Evolutionary conservation across 176 grass and related monocot genomes (phyloP), one percentile per base, ranked within the genome.

Genomic region (Aechmea fasciata): DNA sequence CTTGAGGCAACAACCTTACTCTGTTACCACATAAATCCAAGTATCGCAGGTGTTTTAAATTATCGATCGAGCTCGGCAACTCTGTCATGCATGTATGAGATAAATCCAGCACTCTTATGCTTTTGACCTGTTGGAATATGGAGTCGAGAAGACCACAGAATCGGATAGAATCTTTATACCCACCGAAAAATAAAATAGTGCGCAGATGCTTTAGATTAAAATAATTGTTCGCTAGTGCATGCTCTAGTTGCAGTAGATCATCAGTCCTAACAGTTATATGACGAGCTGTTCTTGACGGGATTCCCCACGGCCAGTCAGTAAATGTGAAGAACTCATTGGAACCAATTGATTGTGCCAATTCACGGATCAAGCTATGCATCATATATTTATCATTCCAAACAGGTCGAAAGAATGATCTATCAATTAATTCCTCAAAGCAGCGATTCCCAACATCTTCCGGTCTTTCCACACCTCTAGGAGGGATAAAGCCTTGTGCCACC

Each of bases 341-440:
- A 57, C 75, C 78, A 78, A 84, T 70, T 3, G 6, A 2, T 54
- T 63, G 29, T 47, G 81, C 65, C 73, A 84, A 73, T 61, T 84
- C 82, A 71, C 76, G 69, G 28, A 80, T 72, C 29, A 80, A 59
- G 20, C 73, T 65, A 67, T 80, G 77, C 51, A 80, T 80, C 15
- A 73, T 9, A 20, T 33, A 48, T 23, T 9, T 51, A 9, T 51
- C 12, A 64, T 66, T 23, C 13, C 57, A 65, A 33, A 69, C 13
- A 68, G 13, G 52, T 22, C 70, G 25, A 1, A 78, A 29, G n/a
- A 83, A 83, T 11, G 52, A 64, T 5, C 33, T 52, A 47, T 78
- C 50, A 1, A 78, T 13, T 18, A 83, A 29, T 3, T 78, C 57
- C 15, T 17, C n/a, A 10, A 83, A 67, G 9, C 73, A 77, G 2